Conservation (phyloP, 805 yeast genomes). For the Ogataea parapolymorpha region DNA sequence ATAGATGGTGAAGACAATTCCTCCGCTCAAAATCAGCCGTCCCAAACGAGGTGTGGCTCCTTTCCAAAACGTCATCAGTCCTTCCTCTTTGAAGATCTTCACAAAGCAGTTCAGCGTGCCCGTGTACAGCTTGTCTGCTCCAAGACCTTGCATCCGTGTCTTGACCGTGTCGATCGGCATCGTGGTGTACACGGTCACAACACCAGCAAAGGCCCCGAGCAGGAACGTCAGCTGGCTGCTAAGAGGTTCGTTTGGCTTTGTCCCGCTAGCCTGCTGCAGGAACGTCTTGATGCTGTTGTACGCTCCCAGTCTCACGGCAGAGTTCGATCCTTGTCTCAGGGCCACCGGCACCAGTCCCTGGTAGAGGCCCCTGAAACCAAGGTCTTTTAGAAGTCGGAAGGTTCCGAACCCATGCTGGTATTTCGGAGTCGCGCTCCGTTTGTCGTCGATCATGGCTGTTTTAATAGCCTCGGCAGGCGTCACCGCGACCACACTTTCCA, state of each 20-base stretch:
- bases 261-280: conserved; percentile 65
- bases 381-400: conserved; percentile 61
- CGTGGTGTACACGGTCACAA: conserved; percentile 84
- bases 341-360: conserved; percentile 92
- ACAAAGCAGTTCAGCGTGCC: conserved; percentile 81
- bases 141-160: conserved; percentile 94
- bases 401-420: conserved; percentile 74
- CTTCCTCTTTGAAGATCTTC: conserved; percentile 80
- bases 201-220: conserved; percentile 88
- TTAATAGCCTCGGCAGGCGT: conserved; percentile 97
- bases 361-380: conserved; percentile 81
- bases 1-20: conserved; percentile 94
- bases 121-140: conserved; percentile 64
- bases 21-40: conserved; percentile 88
- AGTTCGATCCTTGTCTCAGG: conserved; percentile 92
- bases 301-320: conserved; percentile 90
- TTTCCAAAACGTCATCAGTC: conserved; percentile 89
- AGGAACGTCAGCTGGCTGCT: conserved; percentile 77
- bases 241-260: conserved; percentile 70
- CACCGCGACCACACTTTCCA: conserved; percentile 89
- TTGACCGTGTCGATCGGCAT: conserved; percentile 96
- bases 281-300: conserved; percentile 82
- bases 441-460: conserved; percentile 93
- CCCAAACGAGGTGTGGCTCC: conserved; percentile 98
- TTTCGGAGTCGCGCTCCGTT: conserved; percentile 69